phyloP scores from a whole-genome alignment of 129 eudicot species.

The Sambucus nigra region DNA sequence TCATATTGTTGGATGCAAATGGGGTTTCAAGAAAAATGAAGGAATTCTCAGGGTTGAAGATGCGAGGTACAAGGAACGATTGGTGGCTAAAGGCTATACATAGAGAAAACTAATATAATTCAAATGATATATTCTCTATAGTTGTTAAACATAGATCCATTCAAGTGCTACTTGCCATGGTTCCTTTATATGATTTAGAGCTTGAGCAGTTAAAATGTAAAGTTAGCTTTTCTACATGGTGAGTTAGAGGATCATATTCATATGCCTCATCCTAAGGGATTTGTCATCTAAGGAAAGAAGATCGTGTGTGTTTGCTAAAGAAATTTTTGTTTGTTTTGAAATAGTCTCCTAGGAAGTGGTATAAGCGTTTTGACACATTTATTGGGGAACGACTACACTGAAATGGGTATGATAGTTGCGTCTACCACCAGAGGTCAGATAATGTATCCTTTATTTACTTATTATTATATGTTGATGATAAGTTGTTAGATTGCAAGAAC shows the following conservation, averaged over 20 bases:
- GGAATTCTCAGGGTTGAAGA: neutral
- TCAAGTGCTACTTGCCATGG: neutral
- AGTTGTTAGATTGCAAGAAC: no score
- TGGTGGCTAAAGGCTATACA: conserved; percentile 2
- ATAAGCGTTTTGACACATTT: no score
- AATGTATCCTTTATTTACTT: no score
- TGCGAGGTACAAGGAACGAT: neutral
- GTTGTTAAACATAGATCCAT: conserved; percentile 8
- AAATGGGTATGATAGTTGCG: no score
- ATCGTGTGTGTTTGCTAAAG: no score
- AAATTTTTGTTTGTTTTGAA: no score
- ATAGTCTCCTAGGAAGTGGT: no score
- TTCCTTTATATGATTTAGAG: neutral
- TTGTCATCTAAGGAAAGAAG: no score
- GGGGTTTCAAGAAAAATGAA: neutral
- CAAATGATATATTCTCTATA: conserved; percentile 8
- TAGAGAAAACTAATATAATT: neutral
- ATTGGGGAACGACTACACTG: no score
- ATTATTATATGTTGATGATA: no score
- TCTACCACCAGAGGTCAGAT: no score
- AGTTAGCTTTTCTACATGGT: neutral
- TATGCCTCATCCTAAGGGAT: neutral
- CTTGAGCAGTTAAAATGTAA: neutral
- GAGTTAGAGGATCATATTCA: neutral
- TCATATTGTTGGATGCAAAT: neutral